Evolutionary conservation across 2,329 filamentous ascomycete species (phyloP), one percentile per base, ranked within the genome.

Genomic region (Phaeosphaeriaceae sp.): DNA sequence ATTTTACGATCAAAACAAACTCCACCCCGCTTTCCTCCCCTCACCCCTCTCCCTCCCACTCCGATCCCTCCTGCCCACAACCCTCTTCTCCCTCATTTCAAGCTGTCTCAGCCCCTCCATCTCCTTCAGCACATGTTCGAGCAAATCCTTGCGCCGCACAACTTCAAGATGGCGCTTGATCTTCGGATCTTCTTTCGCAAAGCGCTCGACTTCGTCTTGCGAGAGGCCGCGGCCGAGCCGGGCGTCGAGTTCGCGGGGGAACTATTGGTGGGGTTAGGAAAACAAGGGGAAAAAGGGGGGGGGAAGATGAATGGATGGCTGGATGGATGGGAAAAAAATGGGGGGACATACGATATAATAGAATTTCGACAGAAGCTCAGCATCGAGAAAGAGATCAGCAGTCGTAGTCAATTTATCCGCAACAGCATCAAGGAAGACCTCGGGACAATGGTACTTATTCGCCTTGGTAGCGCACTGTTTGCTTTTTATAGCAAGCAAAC

Each of bases 391-490:
- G 0, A 99, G 84, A 7, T 99, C 94, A 2, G 94, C 93, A 0
- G 94, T 99, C 1, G 91, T 88, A 3, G 93, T 95, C 40, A 99
- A 83, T 75, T 97, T 97, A 61, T 92, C 90, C 1, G 94, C 92
- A 2, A 96, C 94, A 3, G 95, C 92, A 66, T 99, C 92, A n/a
- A 99, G 85, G 79, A 99, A 99, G 13, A 99, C 85, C 71, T 99
- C 94, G 0, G 94, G 94, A 68, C 94, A 99, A 76, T 94, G 86
- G 76, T 97, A 97, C 78, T 97, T 97, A 79, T 96, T 96, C 67
- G 88, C 87, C 60, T 87, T 81, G 59, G 79, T 85, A 50, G 86
- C 83, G 75, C 94, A 99, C 75, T 96, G 92, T 72, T 93, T 91
- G 13, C 90, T 94, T 72, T 93, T 94, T 48, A 96, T 82, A 35